Evolutionary conservation across 1,284 basidiomycete genomes (phyloP).

Genomic region (Cutaneotrichosporon curvatum): DNA sequence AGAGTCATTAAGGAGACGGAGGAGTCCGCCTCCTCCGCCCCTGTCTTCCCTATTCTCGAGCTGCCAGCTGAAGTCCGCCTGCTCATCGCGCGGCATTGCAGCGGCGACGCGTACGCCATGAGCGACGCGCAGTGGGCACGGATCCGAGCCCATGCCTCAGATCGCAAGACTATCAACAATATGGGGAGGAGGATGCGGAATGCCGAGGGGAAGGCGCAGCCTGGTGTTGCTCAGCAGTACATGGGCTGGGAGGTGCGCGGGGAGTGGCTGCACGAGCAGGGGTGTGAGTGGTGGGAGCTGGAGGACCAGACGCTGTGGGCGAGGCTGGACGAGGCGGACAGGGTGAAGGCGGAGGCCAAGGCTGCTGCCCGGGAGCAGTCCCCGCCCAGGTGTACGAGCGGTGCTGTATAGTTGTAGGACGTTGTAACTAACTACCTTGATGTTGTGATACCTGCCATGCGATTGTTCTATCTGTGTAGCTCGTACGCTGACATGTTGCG

Average conservation of each 20-base stretch:
- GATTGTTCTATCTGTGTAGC: too few species aligned
- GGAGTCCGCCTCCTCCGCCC: not conserved
- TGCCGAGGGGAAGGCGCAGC: constrained; percentile 10
- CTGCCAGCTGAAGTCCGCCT: constrained; percentile 35
- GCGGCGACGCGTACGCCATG: constrained; percentile 29
- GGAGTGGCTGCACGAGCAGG: constrained; percentile 28
- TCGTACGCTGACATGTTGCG: too few species aligned
- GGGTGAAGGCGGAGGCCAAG: too few species aligned
- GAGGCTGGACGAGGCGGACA: not conserved
- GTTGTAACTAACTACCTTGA: too few species aligned
- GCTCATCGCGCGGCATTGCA: constrained; percentile 29
- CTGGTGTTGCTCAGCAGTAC: constrained; percentile 9
- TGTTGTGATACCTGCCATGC: too few species aligned
- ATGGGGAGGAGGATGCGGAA: constrained; percentile 7
- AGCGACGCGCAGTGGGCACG: constrained; percentile 31
- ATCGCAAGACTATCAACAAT: constrained; percentile 16
- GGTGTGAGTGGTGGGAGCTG: constrained; percentile 38
- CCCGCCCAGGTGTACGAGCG: too few species aligned
- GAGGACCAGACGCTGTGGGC: constrained; percentile 12
- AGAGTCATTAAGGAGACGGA: constrained; percentile 13
- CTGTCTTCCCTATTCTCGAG: constrained; percentile 31
- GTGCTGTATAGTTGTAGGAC: too few species aligned
- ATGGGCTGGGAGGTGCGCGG: constrained; percentile 18
- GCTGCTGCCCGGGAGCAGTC: too few species aligned
- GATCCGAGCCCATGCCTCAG: constrained; percentile 24